These are phyloP conservation scores for Penicillium pulvis DNA, from an alignment of 495 filamentous ascomycete genomes.

Conservation along the genomic window DNA sequence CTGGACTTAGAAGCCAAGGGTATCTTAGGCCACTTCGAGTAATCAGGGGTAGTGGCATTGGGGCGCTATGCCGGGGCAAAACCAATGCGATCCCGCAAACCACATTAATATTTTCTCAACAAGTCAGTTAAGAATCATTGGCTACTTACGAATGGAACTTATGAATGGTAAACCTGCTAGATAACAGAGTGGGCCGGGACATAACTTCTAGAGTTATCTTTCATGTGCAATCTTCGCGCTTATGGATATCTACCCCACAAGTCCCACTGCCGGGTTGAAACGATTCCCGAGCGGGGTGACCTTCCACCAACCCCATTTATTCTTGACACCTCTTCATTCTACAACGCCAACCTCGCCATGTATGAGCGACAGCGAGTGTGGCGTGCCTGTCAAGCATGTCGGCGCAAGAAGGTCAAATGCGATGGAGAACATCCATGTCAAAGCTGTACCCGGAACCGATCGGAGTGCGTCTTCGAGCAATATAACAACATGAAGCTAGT, in stretches of 20 bases:
- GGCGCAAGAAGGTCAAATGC: constrained; percentile 24
- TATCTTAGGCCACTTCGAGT: too few species aligned
- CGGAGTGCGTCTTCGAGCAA: constrained; percentile 17
- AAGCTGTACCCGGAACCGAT: constrained; percentile 17
- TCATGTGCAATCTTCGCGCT: neutral
- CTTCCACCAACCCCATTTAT: neutral
- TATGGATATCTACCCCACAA: neutral
- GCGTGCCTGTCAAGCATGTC: constrained; percentile 32
- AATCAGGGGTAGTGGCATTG: too few species aligned
- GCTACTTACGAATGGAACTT: neutral
- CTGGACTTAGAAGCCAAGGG: too few species aligned
- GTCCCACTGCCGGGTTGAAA: neutral
- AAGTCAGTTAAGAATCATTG: too few species aligned
- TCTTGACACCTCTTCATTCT: neutral
- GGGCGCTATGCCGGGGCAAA: too few species aligned
- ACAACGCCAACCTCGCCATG: constrained; percentile 3
- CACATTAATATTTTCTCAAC: too few species aligned
- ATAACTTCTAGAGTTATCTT: neutral
- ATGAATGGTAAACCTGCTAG: neutral
- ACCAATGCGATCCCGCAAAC: too few species aligned
- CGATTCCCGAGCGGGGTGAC: neutral
- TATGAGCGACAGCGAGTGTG: constrained; percentile 33
- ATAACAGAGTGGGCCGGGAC: neutral
- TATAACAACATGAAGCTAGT: constrained; percentile 16
- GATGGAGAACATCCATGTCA: constrained; percentile 26